These are phyloP conservation scores for Microbotryum intermedium DNA, from an alignment of 1,284 basidiomycete species.

Conservation along the genomic window DNA sequence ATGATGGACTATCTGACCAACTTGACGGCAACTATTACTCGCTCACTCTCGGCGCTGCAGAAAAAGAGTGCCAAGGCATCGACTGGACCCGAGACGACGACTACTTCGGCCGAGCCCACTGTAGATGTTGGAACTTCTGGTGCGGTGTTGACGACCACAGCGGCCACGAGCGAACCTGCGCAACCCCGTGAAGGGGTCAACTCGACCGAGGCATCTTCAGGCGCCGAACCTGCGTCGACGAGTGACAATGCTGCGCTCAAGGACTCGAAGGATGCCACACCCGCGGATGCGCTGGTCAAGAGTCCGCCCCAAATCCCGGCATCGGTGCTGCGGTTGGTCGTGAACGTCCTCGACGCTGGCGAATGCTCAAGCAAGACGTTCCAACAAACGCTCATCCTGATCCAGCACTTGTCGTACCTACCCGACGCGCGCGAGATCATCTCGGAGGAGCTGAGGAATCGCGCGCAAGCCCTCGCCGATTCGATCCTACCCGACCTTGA, in stretches of 20 bases:
- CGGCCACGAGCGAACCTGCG: not conserved
- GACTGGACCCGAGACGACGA: conserved; percentile 20
- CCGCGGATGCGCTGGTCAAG: conserved; percentile 35
- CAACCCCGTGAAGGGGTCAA: conserved; percentile 31
- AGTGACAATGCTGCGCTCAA: not conserved
- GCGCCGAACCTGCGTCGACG: not conserved
- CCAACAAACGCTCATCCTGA: conserved; percentile 76
- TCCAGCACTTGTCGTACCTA: conserved; percentile 78
- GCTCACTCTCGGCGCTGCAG: conserved; percentile 51
- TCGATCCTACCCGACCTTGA: conserved; percentile 64
- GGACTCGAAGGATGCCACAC: conserved; percentile 10
- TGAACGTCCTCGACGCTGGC: conserved; percentile 85
- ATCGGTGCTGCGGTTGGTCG: conserved; percentile 69
- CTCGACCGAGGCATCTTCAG: not conserved
- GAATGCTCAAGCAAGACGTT: conserved; percentile 93
- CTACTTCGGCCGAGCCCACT: conserved; percentile 1
- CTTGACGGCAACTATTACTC: conserved; percentile 74
- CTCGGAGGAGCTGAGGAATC: conserved; percentile 69
- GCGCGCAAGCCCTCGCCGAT: conserved; percentile 77
- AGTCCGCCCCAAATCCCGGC: conserved; percentile 74
- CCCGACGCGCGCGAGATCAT: conserved; percentile 79
- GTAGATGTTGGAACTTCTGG: not conserved
- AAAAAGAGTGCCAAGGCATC: conserved; percentile 35
- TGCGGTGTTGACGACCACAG: not conserved
- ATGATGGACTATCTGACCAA: conserved; percentile 86